These are phyloP conservation scores for Eutrema yunnanense DNA, from an alignment of 345 rosid species.

Conservation along the genomic window DNA sequence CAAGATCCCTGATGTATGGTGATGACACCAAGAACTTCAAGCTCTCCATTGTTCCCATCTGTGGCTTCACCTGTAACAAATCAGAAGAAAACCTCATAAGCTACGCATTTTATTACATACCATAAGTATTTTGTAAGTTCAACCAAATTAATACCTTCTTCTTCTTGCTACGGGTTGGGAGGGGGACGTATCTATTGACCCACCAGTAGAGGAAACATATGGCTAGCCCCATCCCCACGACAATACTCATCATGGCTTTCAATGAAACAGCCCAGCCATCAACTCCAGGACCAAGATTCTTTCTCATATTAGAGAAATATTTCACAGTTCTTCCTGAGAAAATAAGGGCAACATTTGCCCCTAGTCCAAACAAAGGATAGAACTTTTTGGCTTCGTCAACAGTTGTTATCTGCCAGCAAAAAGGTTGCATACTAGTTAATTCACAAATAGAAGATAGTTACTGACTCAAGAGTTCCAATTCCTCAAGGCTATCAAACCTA, in stretches of 20 bases:
- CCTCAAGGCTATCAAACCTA: neutral
- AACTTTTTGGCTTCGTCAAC: conserved; percentile 93
- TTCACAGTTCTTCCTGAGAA: conserved; percentile 97
- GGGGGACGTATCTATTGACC: conserved; percentile 68
- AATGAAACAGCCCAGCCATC: conserved; percentile 98
- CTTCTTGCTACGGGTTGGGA: conserved; percentile 93
- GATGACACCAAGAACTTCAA: conserved; percentile 91
- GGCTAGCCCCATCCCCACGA: conserved; percentile 74
- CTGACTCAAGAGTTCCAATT: neutral
- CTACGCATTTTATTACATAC: neutral
- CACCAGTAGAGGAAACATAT: conserved; percentile 94
- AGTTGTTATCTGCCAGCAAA: conserved; percentile 72
- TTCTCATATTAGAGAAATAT: conserved; percentile 85
- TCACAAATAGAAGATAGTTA: neutral
- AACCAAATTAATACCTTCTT: conserved; percentile 59
- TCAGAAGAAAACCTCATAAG: neutral
- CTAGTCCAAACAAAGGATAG: conserved; percentile 92
- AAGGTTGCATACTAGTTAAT: neutral
- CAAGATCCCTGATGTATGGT: conserved; percentile 85
- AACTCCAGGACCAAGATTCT: conserved; percentile 90
- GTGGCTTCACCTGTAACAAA: conserved; percentile 65
- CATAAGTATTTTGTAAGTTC: neutral
- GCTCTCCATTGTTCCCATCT: conserved; percentile 97
- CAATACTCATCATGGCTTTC: conserved; percentile 96
- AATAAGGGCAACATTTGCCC: conserved; percentile 87